A percentile compares a stretch with the other conserved stretches of the same genome.
These are phyloP conservation scores for Neurospora sp. DNA, from an alignment of 2,329 filamentous ascomycete genomes.

Conservation along the genomic window DNA sequence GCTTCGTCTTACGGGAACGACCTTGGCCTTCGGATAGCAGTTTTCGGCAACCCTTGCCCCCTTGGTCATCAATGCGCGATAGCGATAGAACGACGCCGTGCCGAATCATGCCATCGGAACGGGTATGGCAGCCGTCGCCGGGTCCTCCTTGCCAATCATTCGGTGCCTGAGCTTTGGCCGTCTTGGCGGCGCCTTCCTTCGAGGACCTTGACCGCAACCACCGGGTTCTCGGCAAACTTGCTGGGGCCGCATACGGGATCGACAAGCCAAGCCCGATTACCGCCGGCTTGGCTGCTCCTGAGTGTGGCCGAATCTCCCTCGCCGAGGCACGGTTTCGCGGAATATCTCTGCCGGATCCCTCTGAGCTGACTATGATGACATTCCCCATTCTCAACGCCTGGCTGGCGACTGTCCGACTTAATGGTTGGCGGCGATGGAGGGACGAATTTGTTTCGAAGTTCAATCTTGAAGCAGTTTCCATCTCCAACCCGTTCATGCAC, in stretches of 20 bases:
- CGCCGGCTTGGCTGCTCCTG: background rate
- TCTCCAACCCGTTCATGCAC: background rate
- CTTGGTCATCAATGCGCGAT: background rate
- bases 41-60: background rate
- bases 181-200: background rate
- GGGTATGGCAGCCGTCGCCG: background rate
- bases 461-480: background rate
- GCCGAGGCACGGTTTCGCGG: background rate
- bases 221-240: background rate
- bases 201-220: background rate
- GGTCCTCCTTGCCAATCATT: background rate
- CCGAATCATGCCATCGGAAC: background rate
- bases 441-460: background rate
- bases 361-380: background rate
- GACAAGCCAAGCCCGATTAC: background rate
- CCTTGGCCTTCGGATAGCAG: background rate
- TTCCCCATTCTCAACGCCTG: no score
- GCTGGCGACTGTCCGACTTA: background rate
- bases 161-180: background rate
- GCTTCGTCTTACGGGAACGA: background rate
- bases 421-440: background rate
- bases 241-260: background rate
- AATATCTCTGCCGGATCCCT: background rate
- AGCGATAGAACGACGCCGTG: background rate
- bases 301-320: background rate